Evolutionary conservation across 1,139 yeast species (phyloP).

Genomic region (Petasospora rhodanensis): DNA sequence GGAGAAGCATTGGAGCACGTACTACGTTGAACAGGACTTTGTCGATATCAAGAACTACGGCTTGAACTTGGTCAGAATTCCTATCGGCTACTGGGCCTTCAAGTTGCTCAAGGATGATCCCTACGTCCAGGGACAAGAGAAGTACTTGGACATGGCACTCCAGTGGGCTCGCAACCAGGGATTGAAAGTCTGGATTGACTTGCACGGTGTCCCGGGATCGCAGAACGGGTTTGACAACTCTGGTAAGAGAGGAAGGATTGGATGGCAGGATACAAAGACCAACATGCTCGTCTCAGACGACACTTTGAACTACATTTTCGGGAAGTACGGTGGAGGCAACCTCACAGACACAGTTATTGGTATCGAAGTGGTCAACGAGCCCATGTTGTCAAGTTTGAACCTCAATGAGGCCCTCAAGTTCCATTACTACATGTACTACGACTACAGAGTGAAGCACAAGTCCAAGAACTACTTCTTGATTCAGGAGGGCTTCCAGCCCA

Average conservation of each 20-base stretch:
- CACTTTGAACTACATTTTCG: constrained; percentile 43
- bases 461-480: constrained; percentile 45
- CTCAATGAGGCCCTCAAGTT: constrained; percentile 36
- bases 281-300: constrained; percentile 43
- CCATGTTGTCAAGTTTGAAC: constrained; percentile 43
- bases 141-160: constrained; percentile 69
- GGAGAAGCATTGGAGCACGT: constrained; percentile 70
- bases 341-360: constrained; percentile 76
- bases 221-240: constrained; percentile 97
- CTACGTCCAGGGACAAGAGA: constrained; percentile 79
- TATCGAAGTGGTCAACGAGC: constrained; percentile 85
- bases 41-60: constrained; percentile 57
- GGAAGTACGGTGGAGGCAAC: constrained; percentile 62
- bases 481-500: constrained; percentile 54
- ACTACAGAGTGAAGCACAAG: constrained; percentile 33
- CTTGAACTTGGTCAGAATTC: constrained; percentile 81
- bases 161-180: constrained; percentile 64
- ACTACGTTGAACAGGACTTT: constrained; percentile 76
- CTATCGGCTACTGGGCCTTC: constrained; percentile 97
- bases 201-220: constrained; percentile 97
- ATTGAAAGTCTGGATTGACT: constrained; percentile 82
- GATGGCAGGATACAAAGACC: constrained; percentile 52
- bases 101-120: constrained; percentile 63
- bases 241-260: constrained; percentile 65
- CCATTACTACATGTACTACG: constrained; percentile 39